Conservation (phyloP, 805 yeast genomes). For the Candida parachauliodes region DNA sequence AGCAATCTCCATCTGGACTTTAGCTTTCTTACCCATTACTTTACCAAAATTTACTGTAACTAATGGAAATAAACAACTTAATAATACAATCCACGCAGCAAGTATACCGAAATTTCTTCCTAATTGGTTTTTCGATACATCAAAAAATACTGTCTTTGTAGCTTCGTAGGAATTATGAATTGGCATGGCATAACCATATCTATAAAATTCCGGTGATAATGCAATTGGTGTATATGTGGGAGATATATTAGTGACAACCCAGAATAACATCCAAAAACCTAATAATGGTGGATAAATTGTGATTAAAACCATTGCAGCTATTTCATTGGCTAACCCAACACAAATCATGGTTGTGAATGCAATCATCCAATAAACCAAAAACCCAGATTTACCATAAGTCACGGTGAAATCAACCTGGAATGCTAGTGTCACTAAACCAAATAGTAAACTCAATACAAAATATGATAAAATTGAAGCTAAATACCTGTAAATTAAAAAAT, state of each 20-base stretch:
- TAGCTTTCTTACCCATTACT: conserved; percentile 19
- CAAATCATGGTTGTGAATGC: conserved; percentile 68
- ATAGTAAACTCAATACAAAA: conserved; percentile 55
- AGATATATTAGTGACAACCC: conserved; percentile 67
- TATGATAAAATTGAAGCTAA: conserved; percentile 49
- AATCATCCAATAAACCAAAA: conserved; percentile 70
- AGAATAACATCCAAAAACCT: conserved; percentile 69
- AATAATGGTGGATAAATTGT: conserved; percentile 56
- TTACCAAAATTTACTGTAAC: conserved; percentile 41
- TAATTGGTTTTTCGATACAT: conserved; percentile 52
- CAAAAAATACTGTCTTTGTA: conserved; percentile 54
- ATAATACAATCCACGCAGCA: conserved; percentile 56
- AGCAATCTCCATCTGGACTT: background rate
- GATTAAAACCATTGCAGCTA: conserved; percentile 50
- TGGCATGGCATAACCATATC: conserved; percentile 69
- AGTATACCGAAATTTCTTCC: conserved; percentile 62
- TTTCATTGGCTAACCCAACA: conserved; percentile 73
- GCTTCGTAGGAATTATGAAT: conserved; percentile 63
- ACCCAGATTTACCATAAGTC: conserved; percentile 66
- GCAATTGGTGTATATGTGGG: conserved; percentile 68
- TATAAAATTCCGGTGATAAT: conserved; percentile 51
- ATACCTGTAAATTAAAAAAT: conserved; percentile 52
- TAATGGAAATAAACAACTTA: conserved; percentile 42
- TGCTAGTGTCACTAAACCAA: conserved; percentile 60
- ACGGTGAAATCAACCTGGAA: conserved; percentile 58